Percentiles rank a stretch among this genome's conserved stretches.
Evolutionary conservation across 2,329 filamentous ascomycete species (phyloP).

Genomic region (Pyrenochaeta sp.): DNA sequence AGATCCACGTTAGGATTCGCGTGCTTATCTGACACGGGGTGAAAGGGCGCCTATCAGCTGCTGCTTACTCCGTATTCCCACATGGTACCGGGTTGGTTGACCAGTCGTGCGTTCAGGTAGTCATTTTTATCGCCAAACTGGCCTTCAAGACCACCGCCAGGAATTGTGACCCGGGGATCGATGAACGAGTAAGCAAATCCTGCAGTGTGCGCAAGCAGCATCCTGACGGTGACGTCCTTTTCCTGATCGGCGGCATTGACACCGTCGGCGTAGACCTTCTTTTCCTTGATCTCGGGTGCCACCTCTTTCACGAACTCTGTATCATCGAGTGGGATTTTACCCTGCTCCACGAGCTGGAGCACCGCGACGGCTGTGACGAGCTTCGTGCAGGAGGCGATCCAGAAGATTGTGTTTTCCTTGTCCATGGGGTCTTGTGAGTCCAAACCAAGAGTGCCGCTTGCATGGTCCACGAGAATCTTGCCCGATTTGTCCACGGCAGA

Average conservation of each 20-base stretch:
- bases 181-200: constrained; percentile 61
- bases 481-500: constrained; percentile 56
- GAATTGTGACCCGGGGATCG: constrained; percentile 54
- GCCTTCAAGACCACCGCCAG: constrained; percentile 62
- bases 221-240: constrained; percentile 58
- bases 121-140: constrained; percentile 64
- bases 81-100: constrained; percentile 69
- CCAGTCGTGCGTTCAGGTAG: constrained; percentile 60
- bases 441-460: constrained; percentile 53
- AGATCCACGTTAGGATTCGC: background rate
- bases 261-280: constrained; percentile 51
- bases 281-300: constrained; percentile 50
- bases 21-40: background rate
- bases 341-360: constrained; percentile 49
- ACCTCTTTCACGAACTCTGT: constrained; percentile 41
- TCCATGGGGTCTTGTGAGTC: constrained; percentile 62
- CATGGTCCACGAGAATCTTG: constrained; percentile 51
- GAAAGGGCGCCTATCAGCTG: background rate
- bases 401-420: constrained; percentile 65
- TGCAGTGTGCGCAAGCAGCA: constrained; percentile 61
- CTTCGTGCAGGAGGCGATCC: constrained; percentile 63
- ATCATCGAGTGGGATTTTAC: constrained; percentile 48
- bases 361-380: constrained; percentile 44
- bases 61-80: constrained; percentile 64
- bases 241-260: constrained; percentile 49